Conservation (phyloP, 2,329 filamentous ascomycete species). For the Colletotrichum melonis region DNA sequence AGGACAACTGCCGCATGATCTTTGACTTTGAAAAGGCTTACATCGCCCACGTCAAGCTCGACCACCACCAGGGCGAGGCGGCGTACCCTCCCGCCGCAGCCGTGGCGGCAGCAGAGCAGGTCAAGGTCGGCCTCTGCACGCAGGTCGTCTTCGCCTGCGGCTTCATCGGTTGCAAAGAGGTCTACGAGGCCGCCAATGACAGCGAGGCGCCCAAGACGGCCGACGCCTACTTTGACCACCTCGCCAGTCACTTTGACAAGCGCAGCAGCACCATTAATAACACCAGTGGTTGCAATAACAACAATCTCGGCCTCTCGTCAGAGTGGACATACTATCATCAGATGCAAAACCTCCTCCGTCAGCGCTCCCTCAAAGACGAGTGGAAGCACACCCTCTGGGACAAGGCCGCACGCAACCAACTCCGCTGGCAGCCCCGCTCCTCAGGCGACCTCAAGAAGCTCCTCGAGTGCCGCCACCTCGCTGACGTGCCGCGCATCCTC, state of each 20-base stretch:
- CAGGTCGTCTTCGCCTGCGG: constrained; percentile 59
- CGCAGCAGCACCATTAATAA: constrained; percentile 49
- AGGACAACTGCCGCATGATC: constrained; percentile 53
- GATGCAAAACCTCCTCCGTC: constrained; percentile 57
- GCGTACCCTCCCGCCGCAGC: constrained; percentile 44
- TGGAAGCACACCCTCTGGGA: constrained; percentile 60
- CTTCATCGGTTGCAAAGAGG: constrained; percentile 54
- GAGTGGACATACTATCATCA: constrained; percentile 57
- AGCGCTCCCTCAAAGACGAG: constrained; percentile 54
- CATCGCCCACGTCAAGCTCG: constrained; percentile 56
- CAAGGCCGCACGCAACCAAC: constrained; percentile 53
- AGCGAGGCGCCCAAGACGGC: constrained; percentile 50
- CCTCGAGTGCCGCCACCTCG: constrained; percentile 56
- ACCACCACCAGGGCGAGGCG: constrained; percentile 45
- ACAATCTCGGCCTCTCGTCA: background rate
- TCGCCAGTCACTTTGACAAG: constrained; percentile 57
- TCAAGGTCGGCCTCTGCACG: constrained; percentile 53
- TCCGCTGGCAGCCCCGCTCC: constrained; percentile 54
- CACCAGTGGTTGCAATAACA: constrained; percentile 55
- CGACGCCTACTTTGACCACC: constrained; percentile 59
- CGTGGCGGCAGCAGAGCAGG: constrained; percentile 46
- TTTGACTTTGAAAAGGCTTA: constrained; percentile 59
- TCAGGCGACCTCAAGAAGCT: constrained; percentile 57
- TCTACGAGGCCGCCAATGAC: constrained; percentile 52
- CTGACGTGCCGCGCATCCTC: constrained; percentile 53